Base-by-base conservation (phyloP, 2,329 filamentous ascomycete genomes). In the Colletotrichum sp. region DNA sequence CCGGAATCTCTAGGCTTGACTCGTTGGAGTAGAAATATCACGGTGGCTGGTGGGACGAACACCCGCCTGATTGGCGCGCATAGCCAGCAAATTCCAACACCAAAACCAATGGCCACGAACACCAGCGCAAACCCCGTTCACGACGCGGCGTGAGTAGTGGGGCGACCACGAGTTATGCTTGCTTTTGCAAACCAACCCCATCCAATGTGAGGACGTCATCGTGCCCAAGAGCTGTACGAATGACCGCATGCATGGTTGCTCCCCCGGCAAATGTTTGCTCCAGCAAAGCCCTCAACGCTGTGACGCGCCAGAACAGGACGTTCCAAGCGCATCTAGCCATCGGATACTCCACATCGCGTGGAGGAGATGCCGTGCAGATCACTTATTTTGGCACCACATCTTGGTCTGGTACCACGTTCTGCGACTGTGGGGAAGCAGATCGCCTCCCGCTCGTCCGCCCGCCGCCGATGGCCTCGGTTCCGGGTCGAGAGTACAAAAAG, bases 121-220 rank as follows among this genome's bases (percentile, higher is more conserved):
- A 13, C 7, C 57, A 2, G n/a, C n/a, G 31, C 57, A 21, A 36
- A 33, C 21, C 54, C 43, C 16, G 24, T 24, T 57, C 54, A 57
- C n/a, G 27, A 57, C 27, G 54, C 27, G 24, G 54, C 54, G 13
- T 21, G 43, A 11, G 33, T 4, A 24, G 24, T 70, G 66, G 67
- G 27, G 61, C 54, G 38, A 34, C 21, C 15, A 8, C 9, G 29
- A 29, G 12, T 12, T 11, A 33, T n/a, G n/a, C 24, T 36, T 70
- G 59, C 54, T 70, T 70, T 62, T 47, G 11, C 8, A 34, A 16
- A 18, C n/a, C 12, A 33, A 13, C 13, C 21, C 18, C 21, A 18
- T 66, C 62, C 61, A 66, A 36, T 47, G 38, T 24, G n/a, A 31
- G 62, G 33, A 73, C 67, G 67, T 70, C 71, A 71, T 71, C 55